Evolutionary conservation across 2,329 filamentous ascomycete species (phyloP), one percentile per base, ranked within the genome.

Genomic region (Aspergillus hiratsukae): DNA sequence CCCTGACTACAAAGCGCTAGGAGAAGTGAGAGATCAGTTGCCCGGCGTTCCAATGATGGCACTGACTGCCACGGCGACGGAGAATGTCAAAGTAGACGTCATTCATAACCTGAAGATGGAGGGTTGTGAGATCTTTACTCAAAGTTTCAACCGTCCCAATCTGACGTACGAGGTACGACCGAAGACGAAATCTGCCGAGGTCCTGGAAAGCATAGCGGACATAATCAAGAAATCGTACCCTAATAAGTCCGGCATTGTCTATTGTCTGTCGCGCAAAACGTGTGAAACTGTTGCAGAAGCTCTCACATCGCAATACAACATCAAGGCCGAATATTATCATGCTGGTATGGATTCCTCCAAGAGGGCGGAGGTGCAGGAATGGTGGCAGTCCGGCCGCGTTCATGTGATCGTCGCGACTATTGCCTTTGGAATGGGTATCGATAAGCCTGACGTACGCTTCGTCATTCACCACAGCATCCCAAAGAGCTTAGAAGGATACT

Each of bases 401-500:
- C 89, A 96, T 64, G 89, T 99, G 35, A 95, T 99, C 46, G 94
- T 99, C 51, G 95, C 94, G 21, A 99, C 94, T 0, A 97, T 99
- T 72, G 94, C 94, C 25, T 99, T 99, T 70, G 94, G 94, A 6
- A 99, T 99, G 94, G 94, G 94, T n/a, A 99, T 99, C 62, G 94
- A 99, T 78, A 99, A 99, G 72, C 85, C 92, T 0, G 89, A 99
- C 70, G 94, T 99, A 49, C 89, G 94, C 28, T 99, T 96, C 70
- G 94, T 99, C 35, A 90, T 99, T 43, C 95, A 99, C 69, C 88
- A 96, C 66, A 89, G 87, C 46, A 81, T 99, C 5, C 94, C 94
- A 1, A 97, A 99, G 74, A 97, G 91, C 66, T 78, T 99, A 53
- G 94, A 99, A 75, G 94, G 94, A 0, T 99, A 99, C 72, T 99